Conservation (phyloP, 176 grass and related monocot genomes). For the Juncus inflexus region DNA sequence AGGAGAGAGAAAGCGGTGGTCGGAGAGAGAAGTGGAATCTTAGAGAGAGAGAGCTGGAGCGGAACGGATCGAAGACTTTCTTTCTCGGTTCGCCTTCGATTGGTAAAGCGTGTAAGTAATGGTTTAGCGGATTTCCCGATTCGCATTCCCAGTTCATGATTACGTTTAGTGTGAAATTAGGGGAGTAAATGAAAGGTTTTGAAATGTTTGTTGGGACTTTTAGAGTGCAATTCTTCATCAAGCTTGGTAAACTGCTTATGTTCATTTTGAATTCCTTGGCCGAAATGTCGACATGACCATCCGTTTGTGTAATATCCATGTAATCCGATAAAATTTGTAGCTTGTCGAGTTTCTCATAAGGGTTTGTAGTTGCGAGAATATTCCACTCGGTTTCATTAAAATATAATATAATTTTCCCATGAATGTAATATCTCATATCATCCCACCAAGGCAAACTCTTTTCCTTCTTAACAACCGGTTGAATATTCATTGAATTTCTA, state of each 20-base stretch:
- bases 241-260: constrained; percentile 86
- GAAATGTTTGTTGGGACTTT: constrained; percentile 54
- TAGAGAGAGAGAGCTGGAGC: constrained; percentile 95
- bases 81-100: constrained; percentile 73
- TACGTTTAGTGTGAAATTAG: constrained; percentile 88
- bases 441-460: constrained; percentile 99
- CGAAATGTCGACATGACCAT: constrained; percentile 84
- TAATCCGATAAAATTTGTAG: constrained; percentile 93
- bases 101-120: constrained; percentile 97
- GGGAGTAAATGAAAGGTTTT: constrained; percentile 75
- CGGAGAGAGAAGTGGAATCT: constrained; percentile 95
- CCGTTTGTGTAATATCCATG: constrained; percentile 95
- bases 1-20: constrained; percentile 44
- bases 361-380: constrained; percentile 81
- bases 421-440: constrained; percentile 95
- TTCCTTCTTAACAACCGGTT: constrained; percentile 66
- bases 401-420: constrained; percentile 79
- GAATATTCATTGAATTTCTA: constrained; percentile 37
- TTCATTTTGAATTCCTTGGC: constrained; percentile 92
- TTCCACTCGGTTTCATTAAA: constrained; percentile 90
- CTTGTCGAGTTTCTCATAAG: constrained; percentile 85
- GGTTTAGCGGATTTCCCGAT: constrained; percentile 81
- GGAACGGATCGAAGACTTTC: constrained; percentile 91
- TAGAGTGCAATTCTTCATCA: constrained; percentile 87
- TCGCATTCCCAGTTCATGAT: constrained; percentile 97